phyloP scores from a whole-genome alignment of 2,329 filamentous ascomycete species.

The Sphaerulina vaccinii region DNA sequence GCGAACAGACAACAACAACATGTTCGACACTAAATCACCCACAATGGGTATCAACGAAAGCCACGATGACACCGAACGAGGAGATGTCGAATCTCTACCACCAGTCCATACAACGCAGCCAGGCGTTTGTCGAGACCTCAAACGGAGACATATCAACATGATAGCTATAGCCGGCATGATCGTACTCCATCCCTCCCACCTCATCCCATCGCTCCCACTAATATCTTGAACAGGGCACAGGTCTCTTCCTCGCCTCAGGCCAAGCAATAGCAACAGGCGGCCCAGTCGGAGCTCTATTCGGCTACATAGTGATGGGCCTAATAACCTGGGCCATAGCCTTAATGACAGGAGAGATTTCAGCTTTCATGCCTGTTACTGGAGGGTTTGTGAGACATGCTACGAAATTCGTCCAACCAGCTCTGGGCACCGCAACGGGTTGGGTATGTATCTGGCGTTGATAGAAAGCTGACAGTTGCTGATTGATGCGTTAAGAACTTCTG shows the following conservation, averaged over 20 bases:
- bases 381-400: slow-evolving; percentile 40
- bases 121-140: slow-evolving; percentile 23
- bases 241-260: slow-evolving; percentile 31
- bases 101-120: not conserved
- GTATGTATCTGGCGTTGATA: not conserved
- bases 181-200: not conserved
- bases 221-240: slow-evolving; percentile 19
- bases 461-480: not conserved
- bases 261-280: slow-evolving; percentile 26
- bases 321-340: slow-evolving; percentile 38
- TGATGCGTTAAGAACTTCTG: slow-evolving; percentile 30
- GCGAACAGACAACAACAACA: too few species aligned
- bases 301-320: slow-evolving; percentile 42
- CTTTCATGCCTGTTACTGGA: slow-evolving; percentile 42
- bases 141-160: slow-evolving; percentile 29
- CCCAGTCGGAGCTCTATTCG: slow-evolving; percentile 33
- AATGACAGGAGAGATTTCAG: slow-evolving; percentile 40
- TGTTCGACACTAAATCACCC: slow-evolving; percentile 1
- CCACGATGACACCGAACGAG: not conserved
- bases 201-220: not conserved
- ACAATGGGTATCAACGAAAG: slow-evolving; percentile 2
- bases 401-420: slow-evolving; percentile 41
- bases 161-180: slow-evolving; percentile 32
- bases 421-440: slow-evolving; percentile 38
- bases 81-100: slow-evolving; percentile 3